These are phyloP conservation scores for Kernera saxatilis DNA, from an alignment of 345 rosid species.

Conservation along the genomic window DNA sequence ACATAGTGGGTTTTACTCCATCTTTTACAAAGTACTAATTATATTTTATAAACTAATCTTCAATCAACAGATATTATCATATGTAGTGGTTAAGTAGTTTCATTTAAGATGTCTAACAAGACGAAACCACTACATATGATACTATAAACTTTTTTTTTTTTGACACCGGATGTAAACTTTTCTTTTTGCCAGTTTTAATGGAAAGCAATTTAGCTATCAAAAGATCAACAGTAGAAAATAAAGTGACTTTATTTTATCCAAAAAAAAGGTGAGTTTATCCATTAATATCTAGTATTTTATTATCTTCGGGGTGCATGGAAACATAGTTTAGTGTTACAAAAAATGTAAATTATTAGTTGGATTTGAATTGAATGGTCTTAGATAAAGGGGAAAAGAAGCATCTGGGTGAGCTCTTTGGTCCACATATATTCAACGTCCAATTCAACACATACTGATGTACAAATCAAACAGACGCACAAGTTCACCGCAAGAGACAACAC, in stretches of 20 bases:
- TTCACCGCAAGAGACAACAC: constrained; percentile 2
- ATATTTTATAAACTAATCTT: too few relatives aligned
- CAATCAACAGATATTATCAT: not conserved
- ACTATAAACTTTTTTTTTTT: too few relatives aligned
- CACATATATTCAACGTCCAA: constrained; percentile 20
- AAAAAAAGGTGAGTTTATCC: not conserved
- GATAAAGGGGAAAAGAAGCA: not conserved
- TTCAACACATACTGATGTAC: constrained; percentile 6
- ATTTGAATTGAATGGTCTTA: constrained; percentile 9
- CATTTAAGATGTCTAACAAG: not conserved
- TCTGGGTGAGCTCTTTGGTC: constrained; percentile 9
- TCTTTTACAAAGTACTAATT: too few relatives aligned
- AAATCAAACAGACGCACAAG: not conserved
- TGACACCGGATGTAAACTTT: too few relatives aligned
- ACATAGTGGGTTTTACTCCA: too few relatives aligned
- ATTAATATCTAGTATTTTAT: not conserved
- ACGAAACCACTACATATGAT: too few relatives aligned
- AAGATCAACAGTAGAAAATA: not conserved
- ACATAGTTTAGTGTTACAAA: not conserved
- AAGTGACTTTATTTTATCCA: not conserved
- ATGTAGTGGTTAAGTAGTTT: not conserved
- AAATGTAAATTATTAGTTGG: not conserved
- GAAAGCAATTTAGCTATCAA: too few relatives aligned
- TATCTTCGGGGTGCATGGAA: not conserved
- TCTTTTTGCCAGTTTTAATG: too few relatives aligned